Conservation (phyloP, 148 eudicot species). For the Camellia granthamiana region DNA sequence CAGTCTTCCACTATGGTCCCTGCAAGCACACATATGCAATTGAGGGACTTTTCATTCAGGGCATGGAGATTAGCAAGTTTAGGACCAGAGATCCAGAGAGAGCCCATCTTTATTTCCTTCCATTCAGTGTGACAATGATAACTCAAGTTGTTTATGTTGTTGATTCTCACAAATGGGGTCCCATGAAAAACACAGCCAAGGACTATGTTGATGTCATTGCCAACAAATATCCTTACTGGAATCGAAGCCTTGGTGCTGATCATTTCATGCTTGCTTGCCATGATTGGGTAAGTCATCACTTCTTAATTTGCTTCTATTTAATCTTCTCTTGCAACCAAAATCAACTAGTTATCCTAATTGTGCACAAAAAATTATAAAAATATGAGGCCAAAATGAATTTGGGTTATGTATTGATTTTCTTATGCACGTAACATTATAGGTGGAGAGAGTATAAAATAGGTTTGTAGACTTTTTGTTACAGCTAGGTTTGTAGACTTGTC, state of each 20-base stretch:
- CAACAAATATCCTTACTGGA: conserved; percentile 13
- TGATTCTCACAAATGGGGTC: conserved; percentile 9
- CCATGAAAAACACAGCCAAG: conserved; percentile 3
- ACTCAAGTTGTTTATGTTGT: conserved; percentile 6
- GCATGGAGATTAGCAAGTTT: conserved; percentile 11
- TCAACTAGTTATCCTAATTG: too few relatives aligned
- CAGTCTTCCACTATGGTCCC: conserved; percentile 13
- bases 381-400: too few relatives aligned
- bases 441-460: too few relatives aligned
- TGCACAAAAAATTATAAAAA: too few relatives aligned
- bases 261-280: conserved; percentile 29
- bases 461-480: too few relatives aligned
- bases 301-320: background rate
- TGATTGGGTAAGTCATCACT: conserved; percentile 17
- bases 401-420: too few relatives aligned
- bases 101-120: conserved; percentile 22
- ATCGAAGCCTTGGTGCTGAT: conserved; percentile 22
- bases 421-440: too few relatives aligned
- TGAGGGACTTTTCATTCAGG: conserved; percentile 16
- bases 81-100: conserved; percentile 14
- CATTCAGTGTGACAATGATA: conserved; percentile 10
- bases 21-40: conserved; percentile 13
- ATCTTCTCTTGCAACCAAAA: too few relatives aligned
- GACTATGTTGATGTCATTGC: conserved; percentile 17
- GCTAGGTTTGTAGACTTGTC: too few relatives aligned